phyloP scores from a whole-genome alignment of 2,329 filamentous ascomycete genomes.

The Pestalotiopsis sp. region DNA sequence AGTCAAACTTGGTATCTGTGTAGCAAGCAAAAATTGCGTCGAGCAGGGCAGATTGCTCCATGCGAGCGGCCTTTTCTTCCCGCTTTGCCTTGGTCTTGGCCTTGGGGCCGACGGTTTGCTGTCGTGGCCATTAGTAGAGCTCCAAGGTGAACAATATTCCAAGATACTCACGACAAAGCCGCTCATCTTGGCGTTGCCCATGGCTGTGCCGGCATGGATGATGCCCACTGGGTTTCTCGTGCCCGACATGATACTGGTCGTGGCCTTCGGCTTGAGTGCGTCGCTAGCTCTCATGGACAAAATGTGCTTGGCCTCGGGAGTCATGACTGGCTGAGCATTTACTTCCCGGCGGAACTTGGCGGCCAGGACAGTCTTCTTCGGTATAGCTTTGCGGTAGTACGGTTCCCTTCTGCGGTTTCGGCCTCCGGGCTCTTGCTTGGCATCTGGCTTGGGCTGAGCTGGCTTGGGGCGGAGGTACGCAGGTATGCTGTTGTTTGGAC shows the following conservation, averaged over 20 bases:
- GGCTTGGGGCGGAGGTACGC: constrained; percentile 52
- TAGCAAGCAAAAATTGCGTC: constrained; percentile 85
- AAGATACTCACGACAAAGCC: constrained; percentile 58
- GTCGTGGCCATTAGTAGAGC: background rate
- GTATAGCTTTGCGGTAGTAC: constrained; percentile 72
- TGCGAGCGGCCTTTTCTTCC: constrained; percentile 67
- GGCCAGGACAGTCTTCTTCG: constrained; percentile 77
- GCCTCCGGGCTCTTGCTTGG: constrained; percentile 33
- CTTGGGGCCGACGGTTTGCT: constrained; percentile 34
- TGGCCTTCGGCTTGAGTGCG: constrained; percentile 60
- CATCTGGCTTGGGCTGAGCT: constrained; percentile 31
- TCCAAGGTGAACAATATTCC: background rate
- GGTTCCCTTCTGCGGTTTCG: constrained; percentile 52
- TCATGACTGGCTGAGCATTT: constrained; percentile 72
- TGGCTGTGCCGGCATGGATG: constrained; percentile 59
- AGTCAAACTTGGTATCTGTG: constrained; percentile 72
- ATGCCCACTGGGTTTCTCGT: constrained; percentile 45
- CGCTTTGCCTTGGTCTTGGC: constrained; percentile 70
- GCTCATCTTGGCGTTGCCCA: constrained; percentile 47
- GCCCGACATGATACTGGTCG: constrained; percentile 44
- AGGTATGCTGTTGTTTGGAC: constrained; percentile 60
- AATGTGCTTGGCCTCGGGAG: constrained; percentile 67
- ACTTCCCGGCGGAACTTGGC: constrained; percentile 77
- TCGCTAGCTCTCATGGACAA: constrained; percentile 60
- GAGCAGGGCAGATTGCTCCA: constrained; percentile 84